Evolutionary conservation across 257 asterid genomes (phyloP), one percentile per base, ranked within the genome.

Genomic region (Fraxinus excelsior): DNA sequence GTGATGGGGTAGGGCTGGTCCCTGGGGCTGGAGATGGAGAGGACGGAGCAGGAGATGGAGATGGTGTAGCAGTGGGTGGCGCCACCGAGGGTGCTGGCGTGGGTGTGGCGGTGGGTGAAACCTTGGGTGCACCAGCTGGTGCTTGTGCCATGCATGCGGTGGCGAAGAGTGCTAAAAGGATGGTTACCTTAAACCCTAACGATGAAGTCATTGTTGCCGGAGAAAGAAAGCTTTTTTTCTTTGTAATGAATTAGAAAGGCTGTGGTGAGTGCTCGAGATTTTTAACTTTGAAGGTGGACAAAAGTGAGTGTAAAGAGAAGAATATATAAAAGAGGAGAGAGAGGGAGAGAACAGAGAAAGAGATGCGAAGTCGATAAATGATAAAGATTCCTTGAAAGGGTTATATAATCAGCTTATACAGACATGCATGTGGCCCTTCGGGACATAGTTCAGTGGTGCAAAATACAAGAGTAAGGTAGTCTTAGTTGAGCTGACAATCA

Each of bases 121-220:
- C 85, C 13, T 82, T 77, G 1, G 95, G 92, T 14, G 95, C 83
- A 0, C 89, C 87, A 0, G 86, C 74, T 7, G 96, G 96, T 23
- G 93, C 80, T 77, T 91, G 97, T 0, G 96, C 96, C 81, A 80
- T 60, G 78, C 93, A 90, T 4, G 92, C 79, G 72, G 92, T 79
- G 84, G 86, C 80, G 7, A 90, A 31, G 73, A 89, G 87, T 3
- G 91, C 89, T 18, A 91, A 14, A 75, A 90, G 76, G 68, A 91
- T 67, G 71, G 90, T n/a, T 56, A 86, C 46, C 82, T 84, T 88
- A 21, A 87, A 67, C 16, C 74, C 70, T 56, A 82, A 66, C 9
- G 83, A 65, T 19, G 87, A 78, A 74, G 84, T 86, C 92, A 85
- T 86, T 23, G 69, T 58, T 25, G 31, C 60, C 34, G 23, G 32